Evolutionary conservation across 257 asterid species (phyloP).

Genomic region (Parsonsia alboflavescens): DNA sequence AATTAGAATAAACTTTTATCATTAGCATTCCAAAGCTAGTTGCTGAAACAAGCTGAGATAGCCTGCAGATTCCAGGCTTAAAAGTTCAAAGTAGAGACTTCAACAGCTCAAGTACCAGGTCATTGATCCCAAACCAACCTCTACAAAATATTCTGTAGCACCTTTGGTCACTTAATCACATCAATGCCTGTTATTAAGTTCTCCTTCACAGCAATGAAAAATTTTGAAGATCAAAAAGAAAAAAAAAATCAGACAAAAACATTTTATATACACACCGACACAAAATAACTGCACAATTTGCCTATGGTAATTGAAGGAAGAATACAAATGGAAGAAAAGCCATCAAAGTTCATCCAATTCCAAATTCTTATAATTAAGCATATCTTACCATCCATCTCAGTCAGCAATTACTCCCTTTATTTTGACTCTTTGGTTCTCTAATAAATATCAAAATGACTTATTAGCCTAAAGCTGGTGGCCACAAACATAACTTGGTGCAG

Average conservation of each 20-base stretch:
- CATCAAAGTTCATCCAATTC: neutral
- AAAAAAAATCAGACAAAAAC: neutral
- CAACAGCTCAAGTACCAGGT: neutral
- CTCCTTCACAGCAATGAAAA: neutral
- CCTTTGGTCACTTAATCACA: neutral
- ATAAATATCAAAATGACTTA: neutral
- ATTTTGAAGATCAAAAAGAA: neutral
- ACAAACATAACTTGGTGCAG: neutral
- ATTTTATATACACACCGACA: neutral
- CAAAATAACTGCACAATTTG: neutral
- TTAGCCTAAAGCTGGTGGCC: neutral
- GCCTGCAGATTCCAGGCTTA: neutral
- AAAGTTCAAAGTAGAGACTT: neutral
- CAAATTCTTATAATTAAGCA: neutral
- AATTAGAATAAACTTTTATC: too few species aligned
- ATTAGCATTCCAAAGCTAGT: neutral
- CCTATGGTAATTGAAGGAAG: neutral
- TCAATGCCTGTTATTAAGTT: neutral
- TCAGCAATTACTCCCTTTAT: neutral
- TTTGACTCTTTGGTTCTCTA: neutral
- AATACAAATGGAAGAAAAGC: neutral
- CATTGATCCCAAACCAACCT: neutral
- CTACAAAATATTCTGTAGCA: neutral
- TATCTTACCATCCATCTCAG: neutral
- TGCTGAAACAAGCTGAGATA: neutral